Conservation (phyloP, 306 rosid genomes). For the Glycine soja region DNA sequence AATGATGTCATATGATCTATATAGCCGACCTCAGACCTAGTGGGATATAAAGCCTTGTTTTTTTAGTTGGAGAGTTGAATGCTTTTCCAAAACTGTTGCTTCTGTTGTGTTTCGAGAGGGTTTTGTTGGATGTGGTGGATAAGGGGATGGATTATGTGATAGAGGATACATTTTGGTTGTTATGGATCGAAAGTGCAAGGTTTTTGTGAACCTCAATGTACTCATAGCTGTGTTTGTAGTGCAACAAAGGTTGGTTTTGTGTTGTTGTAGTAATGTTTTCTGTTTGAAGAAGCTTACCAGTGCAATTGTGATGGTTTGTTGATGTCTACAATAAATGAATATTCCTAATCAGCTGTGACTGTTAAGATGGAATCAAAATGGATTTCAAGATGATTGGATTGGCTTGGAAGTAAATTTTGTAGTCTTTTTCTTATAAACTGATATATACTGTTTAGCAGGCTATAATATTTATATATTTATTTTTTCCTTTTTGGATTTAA, state of each 20-base stretch:
- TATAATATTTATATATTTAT: too few relatives aligned
- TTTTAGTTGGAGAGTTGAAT: conserved; percentile 22
- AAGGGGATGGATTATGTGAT: not conserved
- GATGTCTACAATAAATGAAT: not conserved
- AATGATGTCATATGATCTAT: too few relatives aligned
- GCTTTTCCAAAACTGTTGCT: not conserved
- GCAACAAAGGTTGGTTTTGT: conserved; percentile 18
- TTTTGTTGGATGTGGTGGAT: not conserved
- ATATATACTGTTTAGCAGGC: too few relatives aligned
- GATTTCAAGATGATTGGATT: conserved; percentile 1
- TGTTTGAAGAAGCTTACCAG: not conserved
- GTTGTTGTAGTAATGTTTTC: not conserved
- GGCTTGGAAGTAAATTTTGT: too few relatives aligned
- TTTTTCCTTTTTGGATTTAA: too few relatives aligned
- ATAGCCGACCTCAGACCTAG: not conserved
- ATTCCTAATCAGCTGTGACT: conserved; percentile 27
- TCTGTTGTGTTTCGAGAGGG: not conserved
- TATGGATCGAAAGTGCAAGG: not conserved
- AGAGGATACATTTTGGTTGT: conserved; percentile 5
- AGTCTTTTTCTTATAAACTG: too few relatives aligned
- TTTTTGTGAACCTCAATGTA: conserved; percentile 27
- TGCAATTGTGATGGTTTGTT: not conserved
- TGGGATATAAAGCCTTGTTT: not conserved
- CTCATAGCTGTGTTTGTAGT: not conserved
- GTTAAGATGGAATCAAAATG: conserved; percentile 30